Percentiles rank a stretch among this genome's conserved stretches.
phyloP scores from a whole-genome alignment of 352 stramenopile genomes.

The Globisporangium middletonii region DNA sequence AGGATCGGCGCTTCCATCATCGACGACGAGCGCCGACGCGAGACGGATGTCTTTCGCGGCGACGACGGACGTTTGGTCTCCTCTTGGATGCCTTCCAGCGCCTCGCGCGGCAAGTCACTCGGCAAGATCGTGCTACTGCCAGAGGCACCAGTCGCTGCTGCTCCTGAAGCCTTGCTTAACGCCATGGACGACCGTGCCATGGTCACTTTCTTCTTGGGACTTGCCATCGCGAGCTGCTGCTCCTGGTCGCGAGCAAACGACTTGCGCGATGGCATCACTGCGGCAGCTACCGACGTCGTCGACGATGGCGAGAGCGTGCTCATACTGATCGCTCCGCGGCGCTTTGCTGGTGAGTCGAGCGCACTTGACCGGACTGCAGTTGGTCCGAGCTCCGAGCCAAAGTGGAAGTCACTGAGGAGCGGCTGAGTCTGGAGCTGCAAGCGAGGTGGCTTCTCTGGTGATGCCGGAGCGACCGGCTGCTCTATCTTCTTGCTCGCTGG shows the following conservation, averaged over 20 bases:
- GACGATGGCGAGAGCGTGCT: conserved; percentile 8
- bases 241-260: conserved; percentile 24
- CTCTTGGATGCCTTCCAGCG: conserved; percentile 41
- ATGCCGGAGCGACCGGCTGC: not conserved
- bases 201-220: conserved; percentile 11
- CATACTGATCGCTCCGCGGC: conserved; percentile 6
- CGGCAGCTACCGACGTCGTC: not conserved
- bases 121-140: not conserved
- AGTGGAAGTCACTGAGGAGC: conserved; percentile 35
- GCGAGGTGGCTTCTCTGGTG: not conserved
- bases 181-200: not conserved
- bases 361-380: not conserved
- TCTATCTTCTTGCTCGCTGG: conserved; percentile 6
- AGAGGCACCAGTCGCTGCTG: not conserved
- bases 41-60: conserved; percentile 12
- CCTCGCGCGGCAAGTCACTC: conserved; percentile 8
- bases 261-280: conserved; percentile 4
- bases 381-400: conserved; percentile 17
- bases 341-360: conserved; percentile 19
- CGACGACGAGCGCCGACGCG: conserved; percentile 14
- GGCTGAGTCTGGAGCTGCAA: conserved; percentile 5
- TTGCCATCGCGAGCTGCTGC: conserved; percentile 9
- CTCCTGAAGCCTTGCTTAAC: not conserved
- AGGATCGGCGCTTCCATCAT: conserved; percentile 52
- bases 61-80: conserved; percentile 18